Percentiles rank a stretch among this genome's conserved stretches.
These are phyloP conservation scores for Petrea volubilis DNA, from an alignment of 257 asterid genomes.

Conservation along the genomic window DNA sequence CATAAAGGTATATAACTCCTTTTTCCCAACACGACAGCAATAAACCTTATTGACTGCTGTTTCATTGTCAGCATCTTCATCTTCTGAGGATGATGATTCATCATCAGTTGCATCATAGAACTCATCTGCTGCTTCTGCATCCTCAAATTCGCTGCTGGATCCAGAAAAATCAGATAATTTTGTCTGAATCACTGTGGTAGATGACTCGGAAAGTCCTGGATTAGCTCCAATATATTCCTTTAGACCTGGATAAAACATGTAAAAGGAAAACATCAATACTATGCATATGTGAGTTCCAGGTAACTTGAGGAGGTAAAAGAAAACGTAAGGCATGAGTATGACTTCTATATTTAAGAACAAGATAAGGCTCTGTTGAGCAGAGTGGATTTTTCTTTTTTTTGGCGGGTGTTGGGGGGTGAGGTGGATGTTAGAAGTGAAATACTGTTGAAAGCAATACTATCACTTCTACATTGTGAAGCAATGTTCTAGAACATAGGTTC, in stretches of 20 bases:
- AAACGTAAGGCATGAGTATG: neutral
- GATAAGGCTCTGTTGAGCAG: neutral
- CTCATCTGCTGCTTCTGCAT: conserved; percentile 67
- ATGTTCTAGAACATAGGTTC: neutral
- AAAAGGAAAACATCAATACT: conserved; percentile 13
- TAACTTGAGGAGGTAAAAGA: conserved; percentile 1
- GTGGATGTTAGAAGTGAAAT: neutral
- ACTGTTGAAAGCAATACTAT: neutral
- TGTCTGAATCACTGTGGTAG: conserved; percentile 54
- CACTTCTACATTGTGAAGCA: neutral
- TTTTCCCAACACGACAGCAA: conserved; percentile 5
- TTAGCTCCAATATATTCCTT: conserved; percentile 94
- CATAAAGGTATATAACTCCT: conserved; percentile 2
- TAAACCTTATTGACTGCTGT: conserved; percentile 58
- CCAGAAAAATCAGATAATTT: conserved; percentile 56
- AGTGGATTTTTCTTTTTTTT: too few relatives aligned
- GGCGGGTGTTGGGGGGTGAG: neutral
- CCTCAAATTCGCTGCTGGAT: conserved; percentile 62
- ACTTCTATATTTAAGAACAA: neutral
- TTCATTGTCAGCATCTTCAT: conserved; percentile 64
- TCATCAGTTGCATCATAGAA: conserved; percentile 84
- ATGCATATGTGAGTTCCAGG: conserved; percentile 8
- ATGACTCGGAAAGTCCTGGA: conserved; percentile 60
- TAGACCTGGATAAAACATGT: conserved; percentile 59
- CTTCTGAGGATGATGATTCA: conserved; percentile 73